Base-by-base conservation (phyloP, 495 filamentous ascomycete species). In the Platismatia glauca region DNA sequence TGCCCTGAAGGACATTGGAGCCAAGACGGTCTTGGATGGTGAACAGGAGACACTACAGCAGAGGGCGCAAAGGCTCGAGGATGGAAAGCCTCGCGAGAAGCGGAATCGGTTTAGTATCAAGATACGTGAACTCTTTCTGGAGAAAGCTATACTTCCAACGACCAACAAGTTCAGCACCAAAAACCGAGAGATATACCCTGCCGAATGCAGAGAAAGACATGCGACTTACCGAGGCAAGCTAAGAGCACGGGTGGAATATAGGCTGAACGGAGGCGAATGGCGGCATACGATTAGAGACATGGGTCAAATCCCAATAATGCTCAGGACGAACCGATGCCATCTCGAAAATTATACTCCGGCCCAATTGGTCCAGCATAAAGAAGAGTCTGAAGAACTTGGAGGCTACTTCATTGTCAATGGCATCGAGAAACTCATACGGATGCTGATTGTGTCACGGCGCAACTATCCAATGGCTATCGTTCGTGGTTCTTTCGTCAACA, bases 391-490 rank as follows among this genome's bases (percentile, higher is more conserved):
- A 73, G 92, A 97, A 72, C 72, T 95, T 12, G 92, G 92, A 41
- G 92, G 92, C 48, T 97, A 96, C 73, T 97, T 95, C 71, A 83
- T 82, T 52, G 78, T 82, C 20, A 82, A 82, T 66, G 80, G 80
- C 63, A 82, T 79, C 68, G 94, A 98, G 72, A 97, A 96, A 78
- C 78, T 98, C 52, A 90, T 98, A 68, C 90, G 94, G 64, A 83
- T 98, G 78, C 81, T 98, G 63, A 84, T 96, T 46, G 83, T 97
- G 61, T 87, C 89, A 65, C 82, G 89, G 69, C 84, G 94, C 66
- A 97, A 98, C 74, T 95, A 88, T 69, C 93, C 94, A 44, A 89
- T 97, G 82, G 93, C 93, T 35, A 96, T 97, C 70, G 81, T 89
- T 64, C 89, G 94, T 65, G 84, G 87, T 41, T 95, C 91, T 53